A percentile compares a stretch with the other conserved stretches of the same genome.
Conservation (phyloP, 805 yeast species). For the Yarrowia deformans region DNA sequence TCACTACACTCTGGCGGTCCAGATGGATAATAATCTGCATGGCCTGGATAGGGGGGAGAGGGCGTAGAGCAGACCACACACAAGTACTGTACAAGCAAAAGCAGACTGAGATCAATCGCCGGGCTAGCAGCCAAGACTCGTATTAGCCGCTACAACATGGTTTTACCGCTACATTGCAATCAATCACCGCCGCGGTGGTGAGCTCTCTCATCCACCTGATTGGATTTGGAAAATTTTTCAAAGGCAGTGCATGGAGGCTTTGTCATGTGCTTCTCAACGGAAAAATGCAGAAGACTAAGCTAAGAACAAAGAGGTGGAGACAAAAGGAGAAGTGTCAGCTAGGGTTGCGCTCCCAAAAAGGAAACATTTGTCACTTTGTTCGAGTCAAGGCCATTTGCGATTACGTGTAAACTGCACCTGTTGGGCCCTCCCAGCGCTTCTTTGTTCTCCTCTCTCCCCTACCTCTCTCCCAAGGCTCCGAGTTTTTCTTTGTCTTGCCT, state of each 20-base stretch:
- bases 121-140: too few species aligned
- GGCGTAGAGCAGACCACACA: too few species aligned
- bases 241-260: slow-evolving; percentile 35
- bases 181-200: too few species aligned
- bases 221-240: slow-evolving; percentile 36
- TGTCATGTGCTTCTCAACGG: slow-evolving; percentile 39
- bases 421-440: slow-evolving; percentile 26
- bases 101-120: too few species aligned
- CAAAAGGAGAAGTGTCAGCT: slow-evolving; percentile 8
- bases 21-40: slow-evolving; percentile 31
- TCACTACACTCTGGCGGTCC: slow-evolving; percentile 33
- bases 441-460: not conserved
- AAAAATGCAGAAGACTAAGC: slow-evolving; percentile 37
- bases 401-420: slow-evolving; percentile 37
- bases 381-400: slow-evolving; percentile 26
- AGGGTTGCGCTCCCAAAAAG: slow-evolving; percentile 8
- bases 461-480: too few species aligned
- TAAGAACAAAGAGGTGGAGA: not conserved
- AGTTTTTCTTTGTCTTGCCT: slow-evolving; percentile 22
- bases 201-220: not conserved
- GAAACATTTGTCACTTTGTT: slow-evolving; percentile 27
- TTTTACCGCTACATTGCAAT: not conserved
- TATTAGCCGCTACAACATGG: too few species aligned
- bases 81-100: too few species aligned
- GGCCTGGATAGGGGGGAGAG: not conserved